phyloP scores from a whole-genome alignment of 106 monocot genomes.

The Dendrobium chrysotoxum region DNA sequence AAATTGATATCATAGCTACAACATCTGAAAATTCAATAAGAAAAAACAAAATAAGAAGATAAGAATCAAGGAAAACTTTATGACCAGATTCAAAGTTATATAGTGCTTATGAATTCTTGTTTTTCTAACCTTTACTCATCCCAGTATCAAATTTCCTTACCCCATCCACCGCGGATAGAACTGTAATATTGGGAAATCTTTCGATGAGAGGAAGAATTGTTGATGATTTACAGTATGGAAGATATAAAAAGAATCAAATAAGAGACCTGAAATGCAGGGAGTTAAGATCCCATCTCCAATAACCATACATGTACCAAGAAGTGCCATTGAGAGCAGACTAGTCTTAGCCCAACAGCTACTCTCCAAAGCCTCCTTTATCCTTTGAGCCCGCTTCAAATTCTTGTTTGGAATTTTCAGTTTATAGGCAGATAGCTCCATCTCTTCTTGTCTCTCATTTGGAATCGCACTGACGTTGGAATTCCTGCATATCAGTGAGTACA shows the following conservation, averaged over 20 bases:
- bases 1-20: slow-evolving; percentile 45
- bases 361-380: slow-evolving; percentile 37
- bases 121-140: slow-evolving; percentile 25
- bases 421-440: slow-evolving; percentile 34
- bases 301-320: slow-evolving; percentile 64
- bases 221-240: not conserved
- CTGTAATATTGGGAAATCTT: slow-evolving; percentile 12
- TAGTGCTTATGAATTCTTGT: too few relatives aligned
- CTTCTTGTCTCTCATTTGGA: slow-evolving; percentile 32
- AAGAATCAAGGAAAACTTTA: not conserved
- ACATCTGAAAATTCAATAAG: slow-evolving; percentile 24
- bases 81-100: not conserved
- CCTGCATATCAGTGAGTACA: slow-evolving; percentile 62
- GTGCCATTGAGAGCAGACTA: slow-evolving; percentile 21
- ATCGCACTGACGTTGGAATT: slow-evolving; percentile 35
- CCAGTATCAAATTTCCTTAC: slow-evolving; percentile 31
- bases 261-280: slow-evolving; percentile 55
- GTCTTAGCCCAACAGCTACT: slow-evolving; percentile 29
- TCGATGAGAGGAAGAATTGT: not conserved
- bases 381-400: slow-evolving; percentile 27
- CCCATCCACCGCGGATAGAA: slow-evolving; percentile 48
- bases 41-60: not conserved
- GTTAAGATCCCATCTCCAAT: slow-evolving; percentile 63
- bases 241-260: too few relatives aligned
- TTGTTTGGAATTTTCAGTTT: slow-evolving; percentile 29